phyloP scores from a whole-genome alignment of 805 yeast genomes.

The Ogataea ganodermae region DNA sequence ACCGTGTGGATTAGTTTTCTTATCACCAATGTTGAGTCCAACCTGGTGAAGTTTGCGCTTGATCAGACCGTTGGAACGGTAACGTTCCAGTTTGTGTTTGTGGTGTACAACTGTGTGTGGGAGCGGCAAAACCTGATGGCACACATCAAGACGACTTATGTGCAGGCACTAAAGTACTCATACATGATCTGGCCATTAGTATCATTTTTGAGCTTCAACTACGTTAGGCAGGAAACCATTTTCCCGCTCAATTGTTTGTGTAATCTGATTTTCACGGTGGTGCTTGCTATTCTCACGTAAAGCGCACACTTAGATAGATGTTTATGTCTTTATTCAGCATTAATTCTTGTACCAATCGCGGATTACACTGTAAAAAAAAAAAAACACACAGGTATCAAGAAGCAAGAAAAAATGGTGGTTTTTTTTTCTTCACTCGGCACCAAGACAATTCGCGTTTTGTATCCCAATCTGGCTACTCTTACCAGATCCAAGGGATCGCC shows the following conservation, averaged over 20 bases:
- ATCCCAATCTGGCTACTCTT: conserved; percentile 4
- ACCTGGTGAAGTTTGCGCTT: conserved; percentile 42
- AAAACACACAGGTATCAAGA: background rate
- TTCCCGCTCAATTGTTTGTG: conserved; percentile 62
- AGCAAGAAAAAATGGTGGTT: background rate
- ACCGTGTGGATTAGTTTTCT: conserved; percentile 55
- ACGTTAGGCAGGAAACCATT: conserved; percentile 49
- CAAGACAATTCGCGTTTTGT: background rate
- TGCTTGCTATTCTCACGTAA: conserved; percentile 42
- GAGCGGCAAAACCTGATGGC: conserved; percentile 43
- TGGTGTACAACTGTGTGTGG: conserved; percentile 54
- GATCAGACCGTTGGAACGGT: conserved; percentile 62
- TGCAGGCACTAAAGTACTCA: conserved; percentile 52
- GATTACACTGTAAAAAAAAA: background rate
- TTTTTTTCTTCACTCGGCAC: background rate
- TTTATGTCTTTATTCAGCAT: conserved; percentile 1
- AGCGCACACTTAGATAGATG: background rate
- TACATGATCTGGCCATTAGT: conserved; percentile 63
- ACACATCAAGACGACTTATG: conserved; percentile 40
- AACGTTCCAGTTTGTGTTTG: conserved; percentile 52
- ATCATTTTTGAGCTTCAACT: conserved; percentile 50
- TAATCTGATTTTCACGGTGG: conserved; percentile 55
- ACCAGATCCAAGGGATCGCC: background rate
- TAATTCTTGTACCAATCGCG: background rate
- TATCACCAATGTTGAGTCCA: conserved; percentile 38